These are phyloP conservation scores for Pythium biforme DNA, from an alignment of 352 stramenopile species.

Conservation along the genomic window DNA sequence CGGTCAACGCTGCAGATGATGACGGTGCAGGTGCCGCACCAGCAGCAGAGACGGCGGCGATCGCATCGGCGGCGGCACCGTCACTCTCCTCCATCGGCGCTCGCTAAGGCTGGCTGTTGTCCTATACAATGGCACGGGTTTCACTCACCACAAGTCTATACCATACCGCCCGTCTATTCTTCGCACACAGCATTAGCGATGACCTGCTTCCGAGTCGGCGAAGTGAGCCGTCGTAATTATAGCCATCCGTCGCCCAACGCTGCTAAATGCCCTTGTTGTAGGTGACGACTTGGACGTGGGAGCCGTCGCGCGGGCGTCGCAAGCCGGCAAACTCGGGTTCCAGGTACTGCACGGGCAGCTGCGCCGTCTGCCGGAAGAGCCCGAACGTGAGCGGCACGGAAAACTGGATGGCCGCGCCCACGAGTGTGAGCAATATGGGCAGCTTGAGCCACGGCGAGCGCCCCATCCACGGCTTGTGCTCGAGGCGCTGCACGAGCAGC, in stretches of 20 bases:
- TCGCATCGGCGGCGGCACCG: background rate
- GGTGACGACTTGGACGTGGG: constrained; percentile 59
- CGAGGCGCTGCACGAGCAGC: constrained; percentile 53
- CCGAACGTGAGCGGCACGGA: constrained; percentile 85
- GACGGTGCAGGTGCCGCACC: too few species aligned
- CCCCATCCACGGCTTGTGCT: constrained; percentile 42
- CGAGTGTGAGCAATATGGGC: constrained; percentile 63
- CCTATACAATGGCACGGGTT: background rate
- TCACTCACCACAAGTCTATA: too few species aligned
- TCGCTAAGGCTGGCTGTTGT: background rate
- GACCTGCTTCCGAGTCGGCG: too few species aligned
- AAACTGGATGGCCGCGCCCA: constrained; percentile 79
- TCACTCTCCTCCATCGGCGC: constrained; percentile 1
- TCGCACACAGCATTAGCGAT: background rate
- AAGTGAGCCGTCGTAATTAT: constrained; percentile 5
- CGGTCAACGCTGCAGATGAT: background rate
- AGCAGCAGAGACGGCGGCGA: too few species aligned
- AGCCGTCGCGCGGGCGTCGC: constrained; percentile 39
- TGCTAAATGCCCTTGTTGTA: constrained; percentile 82
- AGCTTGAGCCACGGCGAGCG: constrained; percentile 56
- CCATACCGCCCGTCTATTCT: constrained; percentile 5
- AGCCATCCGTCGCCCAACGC: background rate
- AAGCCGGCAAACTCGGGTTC: constrained; percentile 55
- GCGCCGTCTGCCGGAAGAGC: constrained; percentile 80
- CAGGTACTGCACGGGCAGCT: constrained; percentile 58